Evolutionary conservation across 225 moss, liverwort and hornwort genomes (phyloP).

Genomic region (Pleurozium schreberi): DNA sequence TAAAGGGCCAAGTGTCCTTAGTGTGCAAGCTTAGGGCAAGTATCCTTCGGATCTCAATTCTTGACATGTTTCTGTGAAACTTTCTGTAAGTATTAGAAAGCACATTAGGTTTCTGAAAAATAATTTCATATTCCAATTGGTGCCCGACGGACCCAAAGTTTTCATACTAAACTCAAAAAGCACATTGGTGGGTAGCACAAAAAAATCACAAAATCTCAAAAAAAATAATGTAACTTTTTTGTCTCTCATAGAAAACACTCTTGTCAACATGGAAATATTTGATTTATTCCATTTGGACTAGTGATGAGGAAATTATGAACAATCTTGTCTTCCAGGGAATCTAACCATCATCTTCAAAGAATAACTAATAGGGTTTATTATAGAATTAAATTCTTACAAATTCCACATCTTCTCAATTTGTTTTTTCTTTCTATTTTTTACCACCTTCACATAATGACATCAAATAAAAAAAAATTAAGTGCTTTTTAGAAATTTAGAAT

Average conservation of each 20-base stretch:
- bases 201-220: not conserved
- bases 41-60: not conserved
- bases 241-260: not conserved
- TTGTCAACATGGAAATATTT: not conserved
- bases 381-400: too few species aligned
- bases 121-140: not conserved
- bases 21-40: too few species aligned
- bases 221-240: too few species aligned
- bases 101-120: fast-evolving
- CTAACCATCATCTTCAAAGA: fast-evolving
- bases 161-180: not conserved
- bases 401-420: too few species aligned
- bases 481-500: too few species aligned
- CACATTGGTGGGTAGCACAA: fast-evolving
- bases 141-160: too few species aligned
- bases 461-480: too few species aligned
- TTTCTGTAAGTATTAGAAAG: not conserved
- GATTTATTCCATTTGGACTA: not conserved
- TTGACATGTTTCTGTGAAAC: fast-evolving
- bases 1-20: too few species aligned
- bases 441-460: too few species aligned
- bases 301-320: not conserved
- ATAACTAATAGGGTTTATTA: not conserved
- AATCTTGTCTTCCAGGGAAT: not conserved
- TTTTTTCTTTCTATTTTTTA: too few species aligned